Base-by-base conservation (phyloP, 768 basidiomycete genomes). In the Steccherinum ochraceum region DNA sequence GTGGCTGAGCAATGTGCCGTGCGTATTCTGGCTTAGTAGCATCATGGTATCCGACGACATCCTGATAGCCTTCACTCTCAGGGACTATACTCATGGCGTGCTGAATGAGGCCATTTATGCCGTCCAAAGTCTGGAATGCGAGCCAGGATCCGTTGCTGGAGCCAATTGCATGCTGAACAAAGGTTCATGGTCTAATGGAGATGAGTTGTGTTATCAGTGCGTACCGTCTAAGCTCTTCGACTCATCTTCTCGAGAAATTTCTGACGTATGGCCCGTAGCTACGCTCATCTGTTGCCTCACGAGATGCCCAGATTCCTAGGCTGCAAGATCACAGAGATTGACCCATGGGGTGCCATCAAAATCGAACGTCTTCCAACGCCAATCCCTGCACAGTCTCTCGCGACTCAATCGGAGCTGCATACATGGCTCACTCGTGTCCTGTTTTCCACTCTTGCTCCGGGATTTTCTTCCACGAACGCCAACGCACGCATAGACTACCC, bases 1-100 rank as follows among this genome's bases (percentile, higher is more conserved):
- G 44, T 72, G 67, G 61, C 46, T 70, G 24, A 67, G 64, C 49
- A 72, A 68, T 44, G 61, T 67, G 18, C 67, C 66, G 67, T 69
- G 35, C 56, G 62, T 57, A 19, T 27, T 26, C 12, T 46, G 7
- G 44, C 67, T n/a, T n/a, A n/a, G n/a, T n/a, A n/a, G n/a, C n/a
- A n/a, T n/a, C n/a, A n/a, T n/a, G n/a, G n/a, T n/a, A n/a, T n/a
- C n/a, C n/a, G n/a, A n/a, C n/a, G n/a, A n/a, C n/a, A n/a, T n/a
- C n/a, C n/a, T n/a, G n/a, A n/a, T n/a, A n/a, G n/a, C n/a, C n/a
- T n/a, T n/a, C n/a, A n/a, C n/a, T n/a, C 3, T 7, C 21, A 68
- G 67, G 2, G 67, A 71, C 49, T 69, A 68, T 46, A 35, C 30
- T 7, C 30, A 35, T 35, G 30, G 30, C 16, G 30, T 35, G 7